A percentile compares a stretch with the other conserved stretches of the same genome.
phyloP scores from a whole-genome alignment of 2,329 filamentous ascomycete genomes.

The Ciborinia camelliae region DNA sequence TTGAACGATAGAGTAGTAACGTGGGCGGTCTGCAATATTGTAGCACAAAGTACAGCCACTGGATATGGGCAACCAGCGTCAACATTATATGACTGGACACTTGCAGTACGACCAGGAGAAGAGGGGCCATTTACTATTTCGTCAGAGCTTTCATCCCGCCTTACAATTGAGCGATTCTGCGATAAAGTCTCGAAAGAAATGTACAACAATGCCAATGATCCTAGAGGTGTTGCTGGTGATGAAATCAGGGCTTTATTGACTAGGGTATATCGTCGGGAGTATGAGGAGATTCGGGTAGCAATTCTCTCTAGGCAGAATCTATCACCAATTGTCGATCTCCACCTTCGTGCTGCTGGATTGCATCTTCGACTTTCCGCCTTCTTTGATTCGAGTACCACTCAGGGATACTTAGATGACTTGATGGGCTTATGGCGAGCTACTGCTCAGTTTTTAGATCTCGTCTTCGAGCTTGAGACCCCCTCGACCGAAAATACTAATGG shows the following conservation, averaged over 20 bases:
- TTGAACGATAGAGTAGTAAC: constrained; percentile 74
- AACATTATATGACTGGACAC: constrained; percentile 72
- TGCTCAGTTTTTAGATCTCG: constrained; percentile 61
- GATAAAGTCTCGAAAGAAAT: constrained; percentile 77
- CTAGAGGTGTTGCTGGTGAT: constrained; percentile 64
- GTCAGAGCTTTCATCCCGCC: constrained; percentile 61
- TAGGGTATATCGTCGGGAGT: constrained; percentile 63
- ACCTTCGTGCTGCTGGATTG: constrained; percentile 68
- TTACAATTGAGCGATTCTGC: constrained; percentile 71
- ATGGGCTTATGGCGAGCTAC: constrained; percentile 73
- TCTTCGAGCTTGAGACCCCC: constrained; percentile 53
- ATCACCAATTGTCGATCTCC: constrained; percentile 58
- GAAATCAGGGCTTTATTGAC: constrained; percentile 65
- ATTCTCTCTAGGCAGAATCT: constrained; percentile 54
- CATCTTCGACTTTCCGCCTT: constrained; percentile 77
- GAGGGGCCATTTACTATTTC: constrained; percentile 57
- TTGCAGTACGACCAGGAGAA: constrained; percentile 58
- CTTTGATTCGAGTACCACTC: constrained; percentile 71
- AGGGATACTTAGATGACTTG: constrained; percentile 70
- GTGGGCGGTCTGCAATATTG: constrained; percentile 83
- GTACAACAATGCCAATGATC: constrained; percentile 73
- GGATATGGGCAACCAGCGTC: constrained; percentile 80
- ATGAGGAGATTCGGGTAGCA: constrained; percentile 59
- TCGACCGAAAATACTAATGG: constrained; percentile 43
- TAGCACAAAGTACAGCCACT: constrained; percentile 77